These are phyloP conservation scores for Acorus calamus DNA, from an alignment of 106 monocot genomes.

Conservation along the genomic window DNA sequence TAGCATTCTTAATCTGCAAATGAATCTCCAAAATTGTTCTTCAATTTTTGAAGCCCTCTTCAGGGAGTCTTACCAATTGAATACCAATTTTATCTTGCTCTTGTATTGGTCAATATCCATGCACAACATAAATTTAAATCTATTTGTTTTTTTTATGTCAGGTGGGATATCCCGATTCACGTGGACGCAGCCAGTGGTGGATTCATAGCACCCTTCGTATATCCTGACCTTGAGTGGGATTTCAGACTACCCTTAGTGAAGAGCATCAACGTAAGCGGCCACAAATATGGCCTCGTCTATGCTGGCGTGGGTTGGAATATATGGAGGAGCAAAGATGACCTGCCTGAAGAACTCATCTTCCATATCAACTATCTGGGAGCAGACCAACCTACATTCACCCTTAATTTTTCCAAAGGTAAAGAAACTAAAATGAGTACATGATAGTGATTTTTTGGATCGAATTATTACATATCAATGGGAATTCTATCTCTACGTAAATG, in stretches of 20 bases:
- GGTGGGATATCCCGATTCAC: slow-evolving; percentile 72
- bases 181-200: slow-evolving; percentile 85
- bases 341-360: slow-evolving; percentile 89
- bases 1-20: too few relatives aligned
- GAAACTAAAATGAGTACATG: neutral
- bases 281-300: slow-evolving; percentile 94
- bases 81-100: too few relatives aligned
- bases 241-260: slow-evolving; percentile 69
- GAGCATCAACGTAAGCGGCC: slow-evolving; percentile 92
- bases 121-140: too few relatives aligned
- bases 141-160: slow-evolving; percentile 12
- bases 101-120: too few relatives aligned
- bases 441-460: too few relatives aligned
- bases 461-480: too few relatives aligned
- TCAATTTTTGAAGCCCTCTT: too few relatives aligned
- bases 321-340: slow-evolving; percentile 73
- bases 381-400: slow-evolving; percentile 86
- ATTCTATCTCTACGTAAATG: too few relatives aligned
- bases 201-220: slow-evolving; percentile 76
- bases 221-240: slow-evolving; percentile 86
- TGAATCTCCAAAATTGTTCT: too few relatives aligned
- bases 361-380: slow-evolving; percentile 90
- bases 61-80: too few relatives aligned
- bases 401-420: slow-evolving; percentile 86
- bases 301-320: slow-evolving; percentile 78